Conservation (phyloP, 495 filamentous ascomycete species). For the Barbatosphaeria neglecta region DNA sequence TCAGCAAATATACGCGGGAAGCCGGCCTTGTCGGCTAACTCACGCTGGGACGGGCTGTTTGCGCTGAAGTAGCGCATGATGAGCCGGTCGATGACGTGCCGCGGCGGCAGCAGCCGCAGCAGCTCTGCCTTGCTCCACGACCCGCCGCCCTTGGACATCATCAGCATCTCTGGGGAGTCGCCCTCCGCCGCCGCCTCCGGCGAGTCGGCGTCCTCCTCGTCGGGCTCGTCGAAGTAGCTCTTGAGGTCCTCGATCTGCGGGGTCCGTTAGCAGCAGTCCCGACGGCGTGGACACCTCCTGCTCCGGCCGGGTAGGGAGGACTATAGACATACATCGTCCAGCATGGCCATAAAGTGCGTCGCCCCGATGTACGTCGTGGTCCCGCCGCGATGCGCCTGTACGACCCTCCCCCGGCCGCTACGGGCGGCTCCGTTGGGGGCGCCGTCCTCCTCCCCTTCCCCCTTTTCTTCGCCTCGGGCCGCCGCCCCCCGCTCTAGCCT, state of each 20-base stretch:
- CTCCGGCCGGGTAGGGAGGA: neutral
- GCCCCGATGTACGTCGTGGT: conserved; percentile 36
- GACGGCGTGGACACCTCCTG: neutral
- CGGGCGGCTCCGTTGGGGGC: neutral
- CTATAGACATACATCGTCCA: conserved; percentile 33
- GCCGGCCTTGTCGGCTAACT: too few relatives aligned
- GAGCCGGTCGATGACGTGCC: conserved; percentile 25
- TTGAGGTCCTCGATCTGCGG: conserved; percentile 33
- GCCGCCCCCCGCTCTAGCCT: conserved; percentile 1
- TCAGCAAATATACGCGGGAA: too few relatives aligned
- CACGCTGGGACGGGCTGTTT: conserved; percentile 30
- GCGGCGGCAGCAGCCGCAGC: conserved; percentile 26
- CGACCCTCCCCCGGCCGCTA: conserved; percentile 18
- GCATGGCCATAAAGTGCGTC: conserved; percentile 46
- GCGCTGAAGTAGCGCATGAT: conserved; percentile 39
- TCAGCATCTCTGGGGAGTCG: conserved; percentile 18
- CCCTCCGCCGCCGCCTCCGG: conserved; percentile 14
- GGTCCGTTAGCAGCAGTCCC: neutral
- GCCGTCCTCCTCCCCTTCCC: neutral
- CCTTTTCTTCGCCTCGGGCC: too few relatives aligned
- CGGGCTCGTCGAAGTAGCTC: conserved; percentile 28
- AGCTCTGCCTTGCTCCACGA: conserved; percentile 22
- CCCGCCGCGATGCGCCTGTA: conserved; percentile 20
- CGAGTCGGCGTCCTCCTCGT: conserved; percentile 16
- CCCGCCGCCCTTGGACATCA: conserved; percentile 13